phyloP scores from a whole-genome alignment of 192 early-diverging fungal genomes.

The Podila clonocystis region DNA sequence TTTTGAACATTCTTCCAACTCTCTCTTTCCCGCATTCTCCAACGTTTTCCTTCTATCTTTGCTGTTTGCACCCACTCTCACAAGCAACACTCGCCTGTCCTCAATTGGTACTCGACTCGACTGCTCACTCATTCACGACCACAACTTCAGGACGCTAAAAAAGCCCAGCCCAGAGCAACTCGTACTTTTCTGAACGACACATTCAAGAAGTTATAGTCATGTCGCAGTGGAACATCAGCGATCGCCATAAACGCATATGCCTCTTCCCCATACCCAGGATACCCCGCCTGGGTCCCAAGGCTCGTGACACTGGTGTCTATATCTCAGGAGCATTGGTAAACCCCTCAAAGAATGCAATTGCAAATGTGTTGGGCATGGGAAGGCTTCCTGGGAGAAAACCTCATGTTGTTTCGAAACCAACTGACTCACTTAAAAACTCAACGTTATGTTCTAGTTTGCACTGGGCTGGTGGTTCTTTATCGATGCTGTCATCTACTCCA shows the following conservation, averaged over 20 bases:
- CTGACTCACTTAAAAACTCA: too few species aligned
- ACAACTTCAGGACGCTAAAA: not conserved
- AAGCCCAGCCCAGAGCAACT: not conserved
- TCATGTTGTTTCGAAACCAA: too few species aligned
- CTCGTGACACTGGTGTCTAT: slow-evolving; percentile 52
- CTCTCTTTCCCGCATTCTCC: too few species aligned
- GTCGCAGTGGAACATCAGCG: slow-evolving; percentile 26
- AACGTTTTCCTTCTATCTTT: too few species aligned
- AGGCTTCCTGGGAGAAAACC: not conserved
- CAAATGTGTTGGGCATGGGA: not conserved
- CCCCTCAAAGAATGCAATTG: not conserved
- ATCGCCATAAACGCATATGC: slow-evolving; percentile 36
- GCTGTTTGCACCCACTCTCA: too few species aligned
- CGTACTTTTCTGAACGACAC: not conserved
- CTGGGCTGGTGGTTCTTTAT: slow-evolving; percentile 73
- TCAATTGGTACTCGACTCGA: too few species aligned
- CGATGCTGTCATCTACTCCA: slow-evolving; percentile 61
- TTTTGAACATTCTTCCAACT: too few species aligned
- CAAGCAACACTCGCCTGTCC: too few species aligned
- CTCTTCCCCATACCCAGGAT: slow-evolving; percentile 50
- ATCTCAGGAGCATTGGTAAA: slow-evolving; percentile 53
- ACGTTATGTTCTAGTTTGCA: slow-evolving; percentile 53
- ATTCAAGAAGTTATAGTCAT: not conserved
- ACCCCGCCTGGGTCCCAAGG: slow-evolving; percentile 46
- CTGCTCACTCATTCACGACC: too few species aligned